These are phyloP conservation scores for Bullera alba DNA, from an alignment of 768 basidiomycete genomes.

Conservation along the genomic window DNA sequence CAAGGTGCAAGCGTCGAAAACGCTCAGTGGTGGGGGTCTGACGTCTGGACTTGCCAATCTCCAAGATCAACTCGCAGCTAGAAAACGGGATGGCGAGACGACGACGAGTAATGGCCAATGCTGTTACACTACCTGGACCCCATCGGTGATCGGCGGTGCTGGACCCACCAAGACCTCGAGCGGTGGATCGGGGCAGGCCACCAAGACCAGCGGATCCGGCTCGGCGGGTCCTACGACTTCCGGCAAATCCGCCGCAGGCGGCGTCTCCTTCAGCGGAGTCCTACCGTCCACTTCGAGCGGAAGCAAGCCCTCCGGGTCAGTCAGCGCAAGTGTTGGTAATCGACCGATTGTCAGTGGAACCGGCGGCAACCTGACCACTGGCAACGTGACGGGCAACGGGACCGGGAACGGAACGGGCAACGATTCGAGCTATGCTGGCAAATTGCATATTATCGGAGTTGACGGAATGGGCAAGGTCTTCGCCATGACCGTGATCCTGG, in stretches of 20 bases:
- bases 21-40: not conserved
- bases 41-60: not conserved
- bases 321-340: not conserved
- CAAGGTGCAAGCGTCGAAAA: constrained; percentile 1
- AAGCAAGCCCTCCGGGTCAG: not conserved
- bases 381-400: too few species aligned
- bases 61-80: not conserved
- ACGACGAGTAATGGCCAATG: constrained; percentile 30
- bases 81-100: constrained; percentile 11
- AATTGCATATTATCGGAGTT: too few species aligned
- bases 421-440: too few species aligned
- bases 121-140: constrained; percentile 39
- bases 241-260: not conserved
- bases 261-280: not conserved
- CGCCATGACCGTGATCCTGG: too few species aligned
- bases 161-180: too few species aligned
- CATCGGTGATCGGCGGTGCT: constrained; percentile 20
- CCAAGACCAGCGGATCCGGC: not conserved
- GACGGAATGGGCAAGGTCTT: too few species aligned
- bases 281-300: not conserved
- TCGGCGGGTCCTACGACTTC: not conserved
- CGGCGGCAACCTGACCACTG: too few species aligned
- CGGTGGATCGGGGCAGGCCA: too few species aligned
- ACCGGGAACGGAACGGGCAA: too few species aligned
- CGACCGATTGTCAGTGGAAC: too few species aligned